Percentiles rank a stretch among this genome's conserved stretches.
Evolutionary conservation across 306 rosid genomes (phyloP).

Genomic region (Rosa chinensis): DNA sequence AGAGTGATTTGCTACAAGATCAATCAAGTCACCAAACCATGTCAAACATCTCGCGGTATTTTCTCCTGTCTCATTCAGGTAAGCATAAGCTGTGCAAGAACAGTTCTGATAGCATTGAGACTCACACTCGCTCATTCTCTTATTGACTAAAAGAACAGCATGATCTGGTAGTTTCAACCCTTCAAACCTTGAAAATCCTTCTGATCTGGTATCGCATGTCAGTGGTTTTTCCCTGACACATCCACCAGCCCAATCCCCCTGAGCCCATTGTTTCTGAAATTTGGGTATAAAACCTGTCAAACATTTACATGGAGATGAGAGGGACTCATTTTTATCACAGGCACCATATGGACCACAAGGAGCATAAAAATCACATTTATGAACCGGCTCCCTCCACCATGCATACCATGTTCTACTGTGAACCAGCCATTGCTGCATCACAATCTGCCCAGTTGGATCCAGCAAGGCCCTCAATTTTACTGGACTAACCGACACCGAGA

Average conservation of each 20-base stretch:
- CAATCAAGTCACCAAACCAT: background rate
- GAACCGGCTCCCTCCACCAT: too few species aligned
- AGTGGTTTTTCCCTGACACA: constrained; percentile 36
- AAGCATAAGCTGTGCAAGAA: constrained; percentile 59
- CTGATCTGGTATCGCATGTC: constrained; percentile 20
- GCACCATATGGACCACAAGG: background rate
- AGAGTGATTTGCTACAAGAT: background rate
- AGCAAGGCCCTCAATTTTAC: background rate
- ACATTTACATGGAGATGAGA: background rate
- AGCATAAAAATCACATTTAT: background rate
- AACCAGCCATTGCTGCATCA: background rate
- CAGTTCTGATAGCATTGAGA: constrained; percentile 37
- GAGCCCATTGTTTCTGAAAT: constrained; percentile 3
- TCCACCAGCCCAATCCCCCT: constrained; percentile 34
- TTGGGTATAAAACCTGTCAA: constrained; percentile 37
- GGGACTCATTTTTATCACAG: background rate
- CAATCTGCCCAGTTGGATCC: background rate
- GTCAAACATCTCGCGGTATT: background rate
- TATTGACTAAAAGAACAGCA: background rate
- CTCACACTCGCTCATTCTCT: constrained; percentile 29
- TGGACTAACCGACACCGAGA: background rate
- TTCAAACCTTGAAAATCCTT: background rate
- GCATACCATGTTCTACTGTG: background rate
- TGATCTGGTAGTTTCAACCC: background rate
- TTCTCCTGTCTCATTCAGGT: too few species aligned